Base-by-base conservation (phyloP, 2,329 filamentous ascomycete genomes). In the Dactylellina haptotyla region DNA sequence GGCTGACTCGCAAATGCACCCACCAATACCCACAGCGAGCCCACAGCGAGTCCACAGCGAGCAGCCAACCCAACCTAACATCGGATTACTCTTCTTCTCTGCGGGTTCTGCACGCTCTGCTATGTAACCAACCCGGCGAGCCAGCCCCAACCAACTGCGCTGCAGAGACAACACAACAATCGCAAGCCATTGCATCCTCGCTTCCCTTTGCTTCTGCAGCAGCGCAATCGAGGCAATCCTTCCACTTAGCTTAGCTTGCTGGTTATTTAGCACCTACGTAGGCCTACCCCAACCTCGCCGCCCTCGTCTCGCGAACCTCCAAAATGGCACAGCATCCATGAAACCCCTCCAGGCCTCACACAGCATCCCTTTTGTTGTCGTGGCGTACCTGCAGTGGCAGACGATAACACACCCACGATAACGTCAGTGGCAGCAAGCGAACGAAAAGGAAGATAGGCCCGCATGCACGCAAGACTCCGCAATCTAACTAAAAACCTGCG, bases 161-260 rank as follows among this genome's bases (percentile, higher is more conserved):
- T 72, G 67, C 67, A 72, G 45, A 57, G 56, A 72, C 67, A 72
- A 72, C 67, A 72, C 67, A 65, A 57, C 67, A 53, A 39, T 48
- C 39, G 6, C 16, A 53, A 26, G 32, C 58, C 34, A 61, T 62
- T 57, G 50, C 16, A 8, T 14, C 46, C 34, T 48, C 41, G 39
- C 54, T 54, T 23, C n/a, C n/a, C n/a, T n/a, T n/a, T n/a, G n/a
- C n/a, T n/a, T n/a, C n/a, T n/a, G n/a, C n/a, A n/a, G n/a, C n/a
- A n/a, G n/a, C n/a, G n/a, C n/a, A n/a, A n/a, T n/a, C n/a, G n/a
- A n/a, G n/a, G n/a, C n/a, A n/a, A n/a, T n/a, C n/a, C n/a, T n/a
- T n/a, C n/a, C n/a, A n/a, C n/a, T n/a, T n/a, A n/a, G n/a, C n/a
- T n/a, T n/a, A n/a, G n/a, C n/a, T n/a, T n/a, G n/a, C n/a, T n/a